Percentiles rank a stretch among this genome's conserved stretches.
Evolutionary conservation across 1,284 basidiomycete genomes (phyloP).

Genomic region (Naganishia albida): DNA sequence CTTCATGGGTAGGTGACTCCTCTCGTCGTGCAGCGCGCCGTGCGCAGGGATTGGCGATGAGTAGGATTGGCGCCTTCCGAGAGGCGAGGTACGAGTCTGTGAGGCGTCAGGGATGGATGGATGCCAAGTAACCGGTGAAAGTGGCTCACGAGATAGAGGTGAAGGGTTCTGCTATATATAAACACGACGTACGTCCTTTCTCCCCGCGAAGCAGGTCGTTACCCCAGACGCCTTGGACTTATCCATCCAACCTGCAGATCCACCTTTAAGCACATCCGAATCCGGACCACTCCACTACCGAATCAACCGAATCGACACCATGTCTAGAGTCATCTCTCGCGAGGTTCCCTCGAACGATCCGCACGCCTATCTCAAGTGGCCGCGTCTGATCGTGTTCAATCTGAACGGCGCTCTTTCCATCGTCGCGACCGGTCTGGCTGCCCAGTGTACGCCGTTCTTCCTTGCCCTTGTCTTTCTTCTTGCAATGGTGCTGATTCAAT

Average conservation of each 20-base stretch:
- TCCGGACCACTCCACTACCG: not conserved
- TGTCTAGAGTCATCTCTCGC: not conserved
- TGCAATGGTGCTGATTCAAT: not conserved
- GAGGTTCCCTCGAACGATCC: conserved; percentile 22
- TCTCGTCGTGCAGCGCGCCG: no score
- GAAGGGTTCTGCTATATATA: not conserved
- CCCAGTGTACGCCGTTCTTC: conserved; percentile 17
- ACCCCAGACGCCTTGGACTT: no score
- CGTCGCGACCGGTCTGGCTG: conserved; percentile 24
- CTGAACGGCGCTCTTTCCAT: conserved; percentile 29
- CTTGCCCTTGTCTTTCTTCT: not conserved
- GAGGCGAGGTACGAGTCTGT: not conserved
- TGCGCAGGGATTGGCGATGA: no score
- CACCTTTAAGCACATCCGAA: not conserved
- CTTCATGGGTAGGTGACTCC: no score
- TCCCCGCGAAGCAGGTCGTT: not conserved
- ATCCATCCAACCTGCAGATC: not conserved
- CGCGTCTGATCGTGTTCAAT: conserved; percentile 30
- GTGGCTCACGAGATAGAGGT: no score
- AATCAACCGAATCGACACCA: not conserved
- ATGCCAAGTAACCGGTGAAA: conserved; percentile 5
- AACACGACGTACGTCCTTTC: not conserved
- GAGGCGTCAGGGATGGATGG: not conserved
- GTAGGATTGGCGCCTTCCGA: not conserved
- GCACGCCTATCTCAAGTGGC: conserved; percentile 31